Evolutionary conservation across 1,284 basidiomycete species (phyloP).

Genomic region (Ustilago vetiveriae): DNA sequence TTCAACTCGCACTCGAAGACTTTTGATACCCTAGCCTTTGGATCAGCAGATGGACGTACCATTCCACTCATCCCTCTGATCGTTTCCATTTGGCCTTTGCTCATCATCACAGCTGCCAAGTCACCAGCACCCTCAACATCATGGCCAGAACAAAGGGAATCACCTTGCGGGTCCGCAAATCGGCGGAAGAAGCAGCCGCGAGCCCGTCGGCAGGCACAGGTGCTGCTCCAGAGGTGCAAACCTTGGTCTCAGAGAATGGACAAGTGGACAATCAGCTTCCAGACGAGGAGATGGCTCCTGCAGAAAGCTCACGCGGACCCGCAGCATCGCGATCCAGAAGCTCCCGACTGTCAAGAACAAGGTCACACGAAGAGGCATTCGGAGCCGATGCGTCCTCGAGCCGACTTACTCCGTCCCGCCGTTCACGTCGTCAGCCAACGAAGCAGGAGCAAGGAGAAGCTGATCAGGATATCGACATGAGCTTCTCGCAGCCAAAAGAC

Average conservation of each 20-base stretch:
- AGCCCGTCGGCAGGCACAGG: background rate
- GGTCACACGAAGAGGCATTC: slow-evolving; percentile 30
- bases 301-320: slow-evolving; percentile 8
- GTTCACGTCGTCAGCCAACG: slow-evolving; percentile 30
- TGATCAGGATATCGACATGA: slow-evolving; percentile 19
- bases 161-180: slow-evolving; percentile 40
- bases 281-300: slow-evolving; percentile 28
- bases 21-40: too few relatives aligned
- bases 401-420: slow-evolving; percentile 34
- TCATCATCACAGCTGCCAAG: too few relatives aligned
- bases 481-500: slow-evolving; percentile 5
- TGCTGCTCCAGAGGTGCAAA: background rate
- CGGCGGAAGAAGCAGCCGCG: slow-evolving; percentile 9
- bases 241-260: background rate
- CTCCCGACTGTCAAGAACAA: slow-evolving; percentile 21
- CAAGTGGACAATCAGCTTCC: background rate
- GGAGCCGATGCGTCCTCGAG: slow-evolving; percentile 9
- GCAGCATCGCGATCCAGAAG: slow-evolving; percentile 22
- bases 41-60: too few relatives aligned
- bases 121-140: background rate
- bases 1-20: too few relatives aligned
- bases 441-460: slow-evolving; percentile 18
- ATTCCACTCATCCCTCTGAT: too few relatives aligned
- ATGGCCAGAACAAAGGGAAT: slow-evolving; percentile 48
- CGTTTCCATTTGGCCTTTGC: too few relatives aligned